Percentiles rank a stretch among this genome's conserved stretches.
Evolutionary conservation across 106 monocot genomes (phyloP).

Genomic region (Vanilla planifolia): DNA sequence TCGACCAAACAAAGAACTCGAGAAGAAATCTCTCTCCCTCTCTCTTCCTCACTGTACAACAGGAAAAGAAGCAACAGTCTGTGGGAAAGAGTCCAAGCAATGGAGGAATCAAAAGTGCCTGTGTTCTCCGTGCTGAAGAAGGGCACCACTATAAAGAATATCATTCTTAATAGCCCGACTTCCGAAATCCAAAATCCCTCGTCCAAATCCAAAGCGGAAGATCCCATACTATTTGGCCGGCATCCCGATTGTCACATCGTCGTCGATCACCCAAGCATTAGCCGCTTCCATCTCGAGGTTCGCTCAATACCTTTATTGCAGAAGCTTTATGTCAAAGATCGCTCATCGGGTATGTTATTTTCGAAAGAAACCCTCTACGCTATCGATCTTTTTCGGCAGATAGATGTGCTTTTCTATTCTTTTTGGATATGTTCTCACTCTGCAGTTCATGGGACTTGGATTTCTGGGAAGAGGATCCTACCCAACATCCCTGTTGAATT

Average conservation of each 20-base stretch:
- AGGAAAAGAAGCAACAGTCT: too few relatives aligned
- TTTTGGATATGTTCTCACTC: conserved; percentile 3
- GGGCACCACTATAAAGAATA: conserved; percentile 65
- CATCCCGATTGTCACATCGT: conserved; percentile 90
- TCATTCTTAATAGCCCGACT: conserved; percentile 61
- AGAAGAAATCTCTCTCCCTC: too few relatives aligned
- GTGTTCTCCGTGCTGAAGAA: conserved; percentile 75
- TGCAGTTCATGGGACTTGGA: conserved; percentile 68
- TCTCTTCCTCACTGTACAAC: too few relatives aligned
- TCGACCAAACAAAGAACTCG: too few relatives aligned
- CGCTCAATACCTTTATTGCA: conserved; percentile 17
- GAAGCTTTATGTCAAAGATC: conserved; percentile 50
- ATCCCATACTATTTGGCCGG: conserved; percentile 62
- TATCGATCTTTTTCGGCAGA: too few relatives aligned
- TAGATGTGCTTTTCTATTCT: conserved; percentile 1
- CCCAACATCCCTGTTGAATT: conserved; percentile 29
- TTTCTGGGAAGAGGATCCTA: conserved; percentile 46
- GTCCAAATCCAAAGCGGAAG: conserved; percentile 8
- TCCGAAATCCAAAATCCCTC: conserved; percentile 1
- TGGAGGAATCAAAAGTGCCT: conserved; percentile 37
- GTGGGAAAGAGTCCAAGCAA: not conserved
- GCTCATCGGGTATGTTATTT: conserved; percentile 48
- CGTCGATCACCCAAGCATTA: conserved; percentile 92
- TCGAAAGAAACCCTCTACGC: not conserved
- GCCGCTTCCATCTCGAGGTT: conserved; percentile 82